Evolutionary conservation across 768 basidiomycete genomes (phyloP), one percentile per base, ranked within the genome.

Genomic region (Suillus luteus): DNA sequence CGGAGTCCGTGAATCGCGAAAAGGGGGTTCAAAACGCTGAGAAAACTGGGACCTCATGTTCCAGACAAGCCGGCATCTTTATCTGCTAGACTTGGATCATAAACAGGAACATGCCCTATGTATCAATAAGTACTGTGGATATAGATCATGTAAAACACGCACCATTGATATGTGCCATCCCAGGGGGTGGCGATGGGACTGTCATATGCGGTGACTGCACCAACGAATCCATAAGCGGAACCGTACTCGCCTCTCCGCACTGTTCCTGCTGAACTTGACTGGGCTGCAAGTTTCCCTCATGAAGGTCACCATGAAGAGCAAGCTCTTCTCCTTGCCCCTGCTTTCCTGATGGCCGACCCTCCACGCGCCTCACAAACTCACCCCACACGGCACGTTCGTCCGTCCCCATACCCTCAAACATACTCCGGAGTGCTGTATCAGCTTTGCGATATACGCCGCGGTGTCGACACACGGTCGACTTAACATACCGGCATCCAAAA

Each of bases 391-490:
- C 88, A 1, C 83, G 74, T 70, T 88, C 87, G 43, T 75, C 76
- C 64, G 73, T 60, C 70, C 86, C 86, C 84, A 83, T 76, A 31
- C 76, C 73, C 72, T 86, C 85, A 65, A 84, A 90, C 71, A 82
- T 73, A 55, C 78, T 79, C 31, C 83, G 77, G 60, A 88, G 67
- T 8, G 70, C 72, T 52, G 74, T 72, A 37, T 80, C 81, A 2
- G 89, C 87, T 65, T 84, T 82, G 62, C 84, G 79, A 83, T 89
- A 90, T 49, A 88, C 83, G 0, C 85, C 85, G n/a, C 87, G 81
- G 68, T 89, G 88, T 14, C 88, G 82, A 71, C 88, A 89, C 17
- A 90, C 86, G 0, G 89, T 90, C 69, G 85, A 86, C 75, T 90
- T 90, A 40, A 90, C 87, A 69, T 90, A 90, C 37, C 87, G 80